Evolutionary conservation across 805 yeast genomes (phyloP).

Genomic region (Saccharomyces kudriavzevii): DNA sequence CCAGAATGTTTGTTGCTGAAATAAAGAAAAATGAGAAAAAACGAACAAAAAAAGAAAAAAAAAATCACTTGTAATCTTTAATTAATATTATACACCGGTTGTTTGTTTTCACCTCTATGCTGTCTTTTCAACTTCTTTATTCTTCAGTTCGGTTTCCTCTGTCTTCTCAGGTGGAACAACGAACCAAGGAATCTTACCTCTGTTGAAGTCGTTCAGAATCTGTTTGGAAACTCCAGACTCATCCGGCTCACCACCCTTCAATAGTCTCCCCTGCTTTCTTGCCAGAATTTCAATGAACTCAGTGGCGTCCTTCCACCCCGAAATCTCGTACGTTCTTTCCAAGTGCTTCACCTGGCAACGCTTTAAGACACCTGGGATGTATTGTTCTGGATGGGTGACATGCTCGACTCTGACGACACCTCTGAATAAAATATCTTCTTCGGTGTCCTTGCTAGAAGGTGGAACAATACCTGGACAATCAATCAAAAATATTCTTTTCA

Average conservation of each 20-base stretch:
- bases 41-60: not conserved
- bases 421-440: slow-evolving; percentile 84
- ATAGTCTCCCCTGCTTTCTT: slow-evolving; percentile 81
- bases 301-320: slow-evolving; percentile 74
- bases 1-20: not conserved
- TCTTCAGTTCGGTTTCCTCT: slow-evolving; percentile 31
- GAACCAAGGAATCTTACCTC: slow-evolving; percentile 98
- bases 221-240: slow-evolving; percentile 87
- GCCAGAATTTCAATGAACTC: slow-evolving; percentile 89
- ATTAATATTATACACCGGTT: not conserved
- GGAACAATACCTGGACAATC: slow-evolving; percentile 99
- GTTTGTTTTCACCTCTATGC: not conserved
- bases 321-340: slow-evolving; percentile 90
- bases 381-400: slow-evolving; percentile 91
- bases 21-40: not conserved
- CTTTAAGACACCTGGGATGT: slow-evolving; percentile 74
- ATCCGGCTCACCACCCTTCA: slow-evolving; percentile 98
- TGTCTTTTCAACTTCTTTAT: not conserved
- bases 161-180: slow-evolving; percentile 81
- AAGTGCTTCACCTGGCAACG: slow-evolving; percentile 85
- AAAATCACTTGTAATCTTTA: slow-evolving; percentile 1
- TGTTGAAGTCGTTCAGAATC: slow-evolving; percentile 85
- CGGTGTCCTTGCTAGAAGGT: slow-evolving; percentile 81
- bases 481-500: slow-evolving; percentile 90
- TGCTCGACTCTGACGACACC: slow-evolving; percentile 99